phyloP scores from a whole-genome alignment of 1,284 basidiomycete species.

The Cryptococcus floricola region DNA sequence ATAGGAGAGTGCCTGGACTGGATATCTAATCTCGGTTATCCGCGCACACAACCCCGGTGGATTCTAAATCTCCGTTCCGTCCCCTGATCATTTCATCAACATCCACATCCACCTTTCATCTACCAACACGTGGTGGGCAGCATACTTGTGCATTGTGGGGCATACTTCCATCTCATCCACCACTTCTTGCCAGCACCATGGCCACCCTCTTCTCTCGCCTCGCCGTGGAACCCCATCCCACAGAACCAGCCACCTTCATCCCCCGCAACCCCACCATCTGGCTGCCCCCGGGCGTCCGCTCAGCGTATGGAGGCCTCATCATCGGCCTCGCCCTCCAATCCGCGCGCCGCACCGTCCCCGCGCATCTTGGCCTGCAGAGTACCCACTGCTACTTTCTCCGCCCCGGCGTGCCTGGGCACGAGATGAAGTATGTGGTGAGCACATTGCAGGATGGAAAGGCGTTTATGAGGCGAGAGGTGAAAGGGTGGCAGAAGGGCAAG shows the following conservation, averaged over 20 bases:
- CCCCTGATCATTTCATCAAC: too few species aligned
- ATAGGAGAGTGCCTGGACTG: too few species aligned
- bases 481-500: conserved; percentile 67
- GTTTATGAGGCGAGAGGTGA: conserved; percentile 58
- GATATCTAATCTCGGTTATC: too few species aligned
- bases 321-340: conserved; percentile 80
- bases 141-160: too few species aligned
- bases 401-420: conserved; percentile 65
- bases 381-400: conserved; percentile 54
- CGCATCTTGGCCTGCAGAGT: conserved; percentile 57
- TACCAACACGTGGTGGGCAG: too few species aligned
- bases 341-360: conserved; percentile 68
- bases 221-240: not conserved
- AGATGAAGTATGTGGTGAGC: conserved; percentile 81
- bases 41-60: too few species aligned
- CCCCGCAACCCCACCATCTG: conserved; percentile 62
- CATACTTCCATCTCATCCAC: too few species aligned
- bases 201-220: not conserved
- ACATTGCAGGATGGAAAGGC: conserved; percentile 61
- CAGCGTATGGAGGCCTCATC: conserved; percentile 80
- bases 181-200: too few species aligned
- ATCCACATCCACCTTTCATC: too few species aligned
- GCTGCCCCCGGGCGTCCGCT: conserved; percentile 63
- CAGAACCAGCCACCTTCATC: not conserved
- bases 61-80: too few species aligned